Evolutionary conservation across 1,284 basidiomycete genomes (phyloP).

Genomic region (Cryptococcus sp.): DNA sequence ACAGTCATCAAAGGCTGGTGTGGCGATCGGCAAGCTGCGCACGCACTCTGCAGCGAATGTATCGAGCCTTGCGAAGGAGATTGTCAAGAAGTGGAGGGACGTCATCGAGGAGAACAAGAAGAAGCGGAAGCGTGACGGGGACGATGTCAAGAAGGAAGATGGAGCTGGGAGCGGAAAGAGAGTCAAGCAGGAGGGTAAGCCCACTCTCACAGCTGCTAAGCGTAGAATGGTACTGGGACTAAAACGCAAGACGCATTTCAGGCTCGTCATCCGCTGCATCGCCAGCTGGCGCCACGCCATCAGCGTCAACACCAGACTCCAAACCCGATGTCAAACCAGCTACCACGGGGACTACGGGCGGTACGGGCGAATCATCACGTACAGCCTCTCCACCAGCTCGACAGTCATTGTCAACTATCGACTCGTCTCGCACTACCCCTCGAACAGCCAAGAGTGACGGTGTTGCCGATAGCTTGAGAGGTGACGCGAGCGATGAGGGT

Average conservation of each 20-base stretch:
- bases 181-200: slow-evolving; percentile 41
- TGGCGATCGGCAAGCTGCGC: slow-evolving; percentile 89
- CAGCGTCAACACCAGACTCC: slow-evolving; percentile 5
- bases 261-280: slow-evolving; percentile 19
- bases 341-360: slow-evolving; percentile 2
- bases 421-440: slow-evolving; percentile 53
- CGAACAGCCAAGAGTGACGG: slow-evolving; percentile 72
- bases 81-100: slow-evolving; percentile 89
- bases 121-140: slow-evolving; percentile 50
- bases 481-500: slow-evolving; percentile 55
- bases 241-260: not conserved
- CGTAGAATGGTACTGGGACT: not conserved
- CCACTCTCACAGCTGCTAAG: slow-evolving; percentile 4
- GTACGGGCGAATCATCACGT: slow-evolving; percentile 10
- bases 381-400: slow-evolving; percentile 17
- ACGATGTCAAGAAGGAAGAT: slow-evolving; percentile 26
- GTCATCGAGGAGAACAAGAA: slow-evolving; percentile 77
- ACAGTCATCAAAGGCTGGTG: slow-evolving; percentile 73
- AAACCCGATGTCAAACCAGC: slow-evolving; percentile 8
- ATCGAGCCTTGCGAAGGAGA: slow-evolving; percentile 81
- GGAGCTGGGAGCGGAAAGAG: slow-evolving; percentile 35
- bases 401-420: slow-evolving; percentile 52
- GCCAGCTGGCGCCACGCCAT: slow-evolving; percentile 18
- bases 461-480: slow-evolving; percentile 53
- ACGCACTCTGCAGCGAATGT: slow-evolving; percentile 71